phyloP scores from a whole-genome alignment of 805 yeast genomes.

The Lipomyces yamanashiensis region DNA sequence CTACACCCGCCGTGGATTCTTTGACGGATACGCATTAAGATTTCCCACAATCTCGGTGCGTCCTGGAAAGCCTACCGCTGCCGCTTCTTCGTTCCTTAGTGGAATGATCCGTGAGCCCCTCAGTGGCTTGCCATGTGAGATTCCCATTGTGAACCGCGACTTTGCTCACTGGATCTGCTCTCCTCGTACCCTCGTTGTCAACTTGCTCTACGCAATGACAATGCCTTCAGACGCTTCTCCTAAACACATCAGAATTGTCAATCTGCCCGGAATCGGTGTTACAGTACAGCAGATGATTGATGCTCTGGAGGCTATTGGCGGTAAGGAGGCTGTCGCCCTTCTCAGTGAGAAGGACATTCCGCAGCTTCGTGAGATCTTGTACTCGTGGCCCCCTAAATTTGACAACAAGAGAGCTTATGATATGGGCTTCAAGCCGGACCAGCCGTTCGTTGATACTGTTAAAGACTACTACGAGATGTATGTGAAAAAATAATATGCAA shows the following conservation, averaged over 20 bases:
- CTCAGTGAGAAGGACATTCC: slow-evolving; percentile 36
- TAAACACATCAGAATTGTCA: slow-evolving; percentile 35
- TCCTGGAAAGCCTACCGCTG: slow-evolving; percentile 40
- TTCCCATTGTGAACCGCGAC: slow-evolving; percentile 36
- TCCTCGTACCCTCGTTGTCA: slow-evolving; percentile 36
- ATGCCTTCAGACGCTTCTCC: slow-evolving; percentile 25
- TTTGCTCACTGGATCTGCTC: slow-evolving; percentile 39
- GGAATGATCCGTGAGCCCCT: slow-evolving; percentile 41
- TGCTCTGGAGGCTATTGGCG: slow-evolving; percentile 37
- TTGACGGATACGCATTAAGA: slow-evolving; percentile 38
- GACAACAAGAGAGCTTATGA: slow-evolving; percentile 31
- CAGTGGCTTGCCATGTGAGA: slow-evolving; percentile 32
- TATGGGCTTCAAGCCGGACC: slow-evolving; percentile 30
- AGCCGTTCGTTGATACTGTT: slow-evolving; percentile 29
- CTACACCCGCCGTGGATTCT: slow-evolving; percentile 38
- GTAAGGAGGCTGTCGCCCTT: slow-evolving; percentile 31
- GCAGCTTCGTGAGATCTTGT: slow-evolving; percentile 33
- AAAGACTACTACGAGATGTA: slow-evolving; percentile 24
- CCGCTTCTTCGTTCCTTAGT: slow-evolving; percentile 40
- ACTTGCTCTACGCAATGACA: slow-evolving; percentile 35
- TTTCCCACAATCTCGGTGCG: slow-evolving; percentile 38
- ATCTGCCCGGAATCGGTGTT: slow-evolving; percentile 40
- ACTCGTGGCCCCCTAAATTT: slow-evolving; percentile 39
- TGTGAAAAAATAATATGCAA: slow-evolving; percentile 6
- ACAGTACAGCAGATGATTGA: slow-evolving; percentile 40